A percentile compares a stretch with the other conserved stretches of the same genome.
Evolutionary conservation across 345 rosid genomes (phyloP).

Genomic region (Hibiscus syriacus): DNA sequence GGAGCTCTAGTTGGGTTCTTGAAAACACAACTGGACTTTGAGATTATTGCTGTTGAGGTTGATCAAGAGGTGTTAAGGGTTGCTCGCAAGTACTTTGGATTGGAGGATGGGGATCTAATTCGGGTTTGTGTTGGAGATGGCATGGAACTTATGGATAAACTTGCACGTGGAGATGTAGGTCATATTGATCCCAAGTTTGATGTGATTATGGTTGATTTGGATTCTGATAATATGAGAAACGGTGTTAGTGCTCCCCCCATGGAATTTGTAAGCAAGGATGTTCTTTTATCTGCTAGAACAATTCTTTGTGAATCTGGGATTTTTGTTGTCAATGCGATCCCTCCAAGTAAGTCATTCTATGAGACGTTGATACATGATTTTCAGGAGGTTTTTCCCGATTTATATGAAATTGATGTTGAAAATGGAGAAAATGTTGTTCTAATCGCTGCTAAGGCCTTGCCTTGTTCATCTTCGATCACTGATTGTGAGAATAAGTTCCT

Average conservation of each 20-base stretch:
- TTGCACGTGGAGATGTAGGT: constrained; percentile 16
- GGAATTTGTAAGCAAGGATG: constrained; percentile 39
- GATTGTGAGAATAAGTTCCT: constrained; percentile 26
- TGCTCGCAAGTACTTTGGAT: constrained; percentile 57
- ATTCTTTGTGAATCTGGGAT: constrained; percentile 28
- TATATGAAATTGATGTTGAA: constrained; percentile 46
- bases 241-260: constrained; percentile 68
- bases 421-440: neutral
- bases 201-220: constrained; percentile 77
- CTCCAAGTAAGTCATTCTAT: constrained; percentile 37
- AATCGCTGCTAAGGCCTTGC: neutral
- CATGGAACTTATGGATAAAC: constrained; percentile 35
- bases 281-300: constrained; percentile 44
- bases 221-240: constrained; percentile 39
- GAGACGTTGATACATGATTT: constrained; percentile 28
- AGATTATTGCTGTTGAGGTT: constrained; percentile 61
- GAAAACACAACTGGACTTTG: constrained; percentile 42
- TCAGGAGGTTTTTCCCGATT: constrained; percentile 37
- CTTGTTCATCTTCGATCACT: neutral
- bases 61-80: constrained; percentile 60
- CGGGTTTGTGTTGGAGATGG: constrained; percentile 44
- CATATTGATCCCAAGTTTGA: neutral
- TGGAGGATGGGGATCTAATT: constrained; percentile 34
- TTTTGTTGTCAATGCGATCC: constrained; percentile 59
- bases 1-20: constrained; percentile 44